These are phyloP conservation scores for Podochytrium sp. DNA, from an alignment of 192 early-diverging fungal genomes.

Conservation along the genomic window DNA sequence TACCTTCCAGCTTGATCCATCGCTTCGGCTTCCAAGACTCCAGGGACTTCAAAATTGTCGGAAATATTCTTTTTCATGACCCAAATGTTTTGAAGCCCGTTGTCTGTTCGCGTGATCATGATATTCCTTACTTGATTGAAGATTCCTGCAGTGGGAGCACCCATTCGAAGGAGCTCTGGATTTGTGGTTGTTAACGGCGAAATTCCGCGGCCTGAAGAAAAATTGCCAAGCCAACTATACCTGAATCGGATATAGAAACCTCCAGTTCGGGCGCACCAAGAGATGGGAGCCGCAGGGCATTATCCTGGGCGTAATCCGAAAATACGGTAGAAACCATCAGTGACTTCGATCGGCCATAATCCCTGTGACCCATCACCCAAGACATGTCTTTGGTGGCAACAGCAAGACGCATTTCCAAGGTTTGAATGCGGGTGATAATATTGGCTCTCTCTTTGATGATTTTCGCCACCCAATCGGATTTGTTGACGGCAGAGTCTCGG, in stretches of 20 bases:
- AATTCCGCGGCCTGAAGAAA: background rate
- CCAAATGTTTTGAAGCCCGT: constrained; percentile 35
- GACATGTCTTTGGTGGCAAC: background rate
- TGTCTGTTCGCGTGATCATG: constrained; percentile 27
- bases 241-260: background rate
- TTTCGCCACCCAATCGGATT: constrained; percentile 21
- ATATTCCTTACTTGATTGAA: constrained; percentile 30
- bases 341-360: constrained; percentile 1
- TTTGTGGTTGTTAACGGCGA: background rate
- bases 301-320: constrained; percentile 23
- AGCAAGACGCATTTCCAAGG: background rate
- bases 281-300: background rate
- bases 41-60: constrained; percentile 31
- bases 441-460: constrained; percentile 1
- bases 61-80: constrained; percentile 17
- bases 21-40: constrained; percentile 30
- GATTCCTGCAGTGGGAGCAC: constrained; percentile 14
- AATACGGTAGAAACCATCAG: constrained; percentile 20
- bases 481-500: background rate
- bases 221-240: background rate
- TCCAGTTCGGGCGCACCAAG: background rate
- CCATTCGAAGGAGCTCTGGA: constrained; percentile 13
- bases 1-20: background rate
- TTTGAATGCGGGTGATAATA: constrained; percentile 1
- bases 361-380: background rate